These are phyloP conservation scores for Heliamphora pulchella DNA, from an alignment of 179 eudicot species.

Conservation along the genomic window DNA sequence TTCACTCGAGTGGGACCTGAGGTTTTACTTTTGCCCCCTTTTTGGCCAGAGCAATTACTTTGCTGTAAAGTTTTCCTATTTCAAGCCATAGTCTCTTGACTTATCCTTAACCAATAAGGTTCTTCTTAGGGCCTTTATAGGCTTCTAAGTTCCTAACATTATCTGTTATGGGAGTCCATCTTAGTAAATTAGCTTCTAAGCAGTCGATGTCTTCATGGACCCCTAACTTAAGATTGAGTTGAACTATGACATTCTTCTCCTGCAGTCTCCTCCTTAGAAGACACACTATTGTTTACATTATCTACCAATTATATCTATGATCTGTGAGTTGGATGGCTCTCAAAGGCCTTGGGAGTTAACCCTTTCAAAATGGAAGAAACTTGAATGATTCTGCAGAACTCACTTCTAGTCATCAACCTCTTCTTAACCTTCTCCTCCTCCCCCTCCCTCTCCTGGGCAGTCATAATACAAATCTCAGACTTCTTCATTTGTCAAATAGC, in stretches of 20 bases:
- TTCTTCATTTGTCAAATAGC: neutral
- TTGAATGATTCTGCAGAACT: neutral
- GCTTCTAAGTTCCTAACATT: neutral
- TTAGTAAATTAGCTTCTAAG: neutral
- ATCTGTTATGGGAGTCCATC: neutral
- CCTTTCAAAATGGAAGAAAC: neutral
- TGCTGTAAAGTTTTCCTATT: neutral
- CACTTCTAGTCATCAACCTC: neutral
- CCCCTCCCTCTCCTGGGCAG: too few relatives aligned
- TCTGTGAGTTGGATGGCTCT: neutral
- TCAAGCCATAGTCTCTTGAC: neutral
- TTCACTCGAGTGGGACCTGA: neutral
- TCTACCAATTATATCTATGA: neutral
- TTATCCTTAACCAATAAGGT: neutral
- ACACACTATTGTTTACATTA: neutral
- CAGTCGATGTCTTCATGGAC: neutral
- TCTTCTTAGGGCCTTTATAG: too few relatives aligned
- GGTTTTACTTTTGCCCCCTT: neutral
- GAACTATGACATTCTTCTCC: neutral
- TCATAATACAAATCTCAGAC: neutral
- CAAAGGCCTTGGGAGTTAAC: neutral
- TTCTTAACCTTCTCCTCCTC: neutral
- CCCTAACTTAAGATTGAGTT: neutral
- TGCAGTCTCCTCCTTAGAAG: neutral
- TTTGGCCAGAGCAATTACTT: neutral